Evolutionary conservation across 208 protist genomes (phyloP), one percentile per base, ranked within the genome.

Genomic region (Leishmania major): DNA sequence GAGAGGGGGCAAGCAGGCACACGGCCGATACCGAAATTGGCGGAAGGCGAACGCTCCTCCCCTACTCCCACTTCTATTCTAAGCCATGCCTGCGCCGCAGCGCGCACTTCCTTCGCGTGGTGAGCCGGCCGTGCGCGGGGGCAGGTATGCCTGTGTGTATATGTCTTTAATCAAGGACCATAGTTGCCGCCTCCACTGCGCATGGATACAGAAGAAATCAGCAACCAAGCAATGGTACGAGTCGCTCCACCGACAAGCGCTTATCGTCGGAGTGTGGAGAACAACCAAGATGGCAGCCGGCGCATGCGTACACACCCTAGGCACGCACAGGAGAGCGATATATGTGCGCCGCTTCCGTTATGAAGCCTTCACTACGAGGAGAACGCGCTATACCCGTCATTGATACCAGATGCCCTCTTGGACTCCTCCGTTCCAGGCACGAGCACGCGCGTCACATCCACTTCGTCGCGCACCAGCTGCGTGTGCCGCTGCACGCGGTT

Each of bases 391-490:
- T 92, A 90, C n/a, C 86, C 89, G 11, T 88, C 87, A 10, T 79
- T 72, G 47, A 88, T 78, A 15, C 84, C 87, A 22, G 80, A 69
- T 1, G 91, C 91, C 69, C 80, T 84, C 75, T 80, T 88, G 28
- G 93, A 92, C 84, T 94, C 90, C 76, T 53, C 86, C 2, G 81
- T 90, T 5, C 93, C 93, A 1, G 93, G 91, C 2, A 84, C 77
- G 31, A 91, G 79, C 40, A 96, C 91, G 25, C 88, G 87, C 35
- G 77, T 78, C 45, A 91, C 81, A 72, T 94, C 87, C 72, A 95
- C 88, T 79, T 96, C 93, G 0, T 85, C 93, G 7, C 91, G 90
- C 43, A 96, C 78, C 35, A 96, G 83, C 82, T 95, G 93, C 74
- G 93, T 95, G 69, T 92, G 79, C 0, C 82, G 73, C 80, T 92